A percentile compares a stretch with the other conserved stretches of the same genome.
Evolutionary conservation across 2,329 filamentous ascomycete genomes (phyloP).

Genomic region (Aspergillus eucalypticola): DNA sequence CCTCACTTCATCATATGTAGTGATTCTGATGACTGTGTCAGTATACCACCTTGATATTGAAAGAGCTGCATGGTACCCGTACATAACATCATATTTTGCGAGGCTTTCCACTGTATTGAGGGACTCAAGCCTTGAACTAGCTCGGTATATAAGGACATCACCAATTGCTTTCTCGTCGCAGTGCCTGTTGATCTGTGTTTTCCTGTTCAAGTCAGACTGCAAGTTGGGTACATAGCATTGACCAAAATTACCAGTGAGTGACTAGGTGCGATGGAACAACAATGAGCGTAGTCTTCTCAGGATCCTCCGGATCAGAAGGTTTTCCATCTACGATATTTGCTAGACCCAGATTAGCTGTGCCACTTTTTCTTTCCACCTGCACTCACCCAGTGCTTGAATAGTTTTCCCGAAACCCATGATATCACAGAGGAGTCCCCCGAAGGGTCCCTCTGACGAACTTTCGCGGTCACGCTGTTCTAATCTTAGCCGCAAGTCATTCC

Average conservation of each 20-base stretch:
- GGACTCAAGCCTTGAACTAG: conserved; percentile 20
- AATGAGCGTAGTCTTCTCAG: conserved; percentile 38
- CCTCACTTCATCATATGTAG: conserved; percentile 41
- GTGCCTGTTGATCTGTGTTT: conserved; percentile 34
- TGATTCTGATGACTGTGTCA: conserved; percentile 30
- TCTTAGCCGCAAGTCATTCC: conserved; percentile 12
- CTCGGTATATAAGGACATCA: conserved; percentile 27
- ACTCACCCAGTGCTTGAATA: conserved; percentile 36
- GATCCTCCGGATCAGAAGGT: conserved; percentile 16
- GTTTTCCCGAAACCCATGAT: conserved; percentile 48
- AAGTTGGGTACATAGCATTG: not conserved
- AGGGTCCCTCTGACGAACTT: conserved; percentile 23
- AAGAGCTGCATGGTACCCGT: not conserved
- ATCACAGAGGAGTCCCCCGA: conserved; percentile 43
- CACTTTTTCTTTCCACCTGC: not conserved
- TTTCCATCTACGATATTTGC: conserved; percentile 42
- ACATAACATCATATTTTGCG: conserved; percentile 27
- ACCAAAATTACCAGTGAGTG: conserved; percentile 34
- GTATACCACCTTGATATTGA: not conserved
- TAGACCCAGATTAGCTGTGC: conserved; percentile 11
- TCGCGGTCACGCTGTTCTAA: conserved; percentile 35
- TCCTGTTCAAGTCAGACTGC: conserved; percentile 21
- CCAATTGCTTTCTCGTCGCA: conserved; percentile 27
- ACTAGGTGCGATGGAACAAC: conserved; percentile 37
- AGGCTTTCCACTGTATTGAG: conserved; percentile 24